phyloP scores from a whole-genome alignment of 306 rosid species.

The Ceratonia siliqua region DNA sequence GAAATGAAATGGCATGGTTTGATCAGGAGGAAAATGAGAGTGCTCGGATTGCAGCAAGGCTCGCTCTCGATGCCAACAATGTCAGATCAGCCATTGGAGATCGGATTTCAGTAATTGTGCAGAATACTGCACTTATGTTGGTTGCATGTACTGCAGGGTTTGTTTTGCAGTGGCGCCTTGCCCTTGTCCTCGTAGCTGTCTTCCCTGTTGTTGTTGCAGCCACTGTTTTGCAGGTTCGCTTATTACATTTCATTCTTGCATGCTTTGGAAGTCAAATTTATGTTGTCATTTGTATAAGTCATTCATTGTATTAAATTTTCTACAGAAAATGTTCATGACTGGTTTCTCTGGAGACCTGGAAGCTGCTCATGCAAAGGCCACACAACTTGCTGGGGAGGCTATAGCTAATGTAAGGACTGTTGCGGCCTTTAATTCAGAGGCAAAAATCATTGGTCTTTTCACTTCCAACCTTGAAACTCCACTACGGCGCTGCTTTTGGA shows the following conservation, averaged over 20 bases:
- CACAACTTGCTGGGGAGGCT: constrained; percentile 97
- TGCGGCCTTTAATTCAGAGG: constrained; percentile 94
- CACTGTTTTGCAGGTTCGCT: constrained; percentile 87
- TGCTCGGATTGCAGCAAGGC: constrained; percentile 88
- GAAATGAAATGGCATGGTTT: constrained; percentile 99
- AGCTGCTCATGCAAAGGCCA: constrained; percentile 90
- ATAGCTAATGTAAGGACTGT: constrained; percentile 96
- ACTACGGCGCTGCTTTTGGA: constrained; percentile 88
- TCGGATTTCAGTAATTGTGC: constrained; percentile 94
- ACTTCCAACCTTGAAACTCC: constrained; percentile 80
- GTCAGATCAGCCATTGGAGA: constrained; percentile 99
- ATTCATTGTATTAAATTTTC: constrained; percentile 15
- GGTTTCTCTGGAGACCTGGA: constrained; percentile 98
- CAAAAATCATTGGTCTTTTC: constrained; percentile 79
- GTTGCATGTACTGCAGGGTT: constrained; percentile 99
- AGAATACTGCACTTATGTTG: constrained; percentile 96
- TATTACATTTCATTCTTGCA: constrained; percentile 3
- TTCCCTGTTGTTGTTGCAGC: constrained; percentile 99
- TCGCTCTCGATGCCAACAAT: constrained; percentile 94
- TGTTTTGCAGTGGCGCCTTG: constrained; percentile 98
- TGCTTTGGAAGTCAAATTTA: constrained; percentile 11
- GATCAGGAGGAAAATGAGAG: constrained; percentile 99
- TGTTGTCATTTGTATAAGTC: neutral
- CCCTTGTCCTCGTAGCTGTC: constrained; percentile 93
- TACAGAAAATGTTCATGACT: constrained; percentile 96